Percentiles rank a stretch among this genome's conserved stretches.
Evolutionary conservation across 148 eudicot genomes (phyloP).

Genomic region (Persicaria maculosa): DNA sequence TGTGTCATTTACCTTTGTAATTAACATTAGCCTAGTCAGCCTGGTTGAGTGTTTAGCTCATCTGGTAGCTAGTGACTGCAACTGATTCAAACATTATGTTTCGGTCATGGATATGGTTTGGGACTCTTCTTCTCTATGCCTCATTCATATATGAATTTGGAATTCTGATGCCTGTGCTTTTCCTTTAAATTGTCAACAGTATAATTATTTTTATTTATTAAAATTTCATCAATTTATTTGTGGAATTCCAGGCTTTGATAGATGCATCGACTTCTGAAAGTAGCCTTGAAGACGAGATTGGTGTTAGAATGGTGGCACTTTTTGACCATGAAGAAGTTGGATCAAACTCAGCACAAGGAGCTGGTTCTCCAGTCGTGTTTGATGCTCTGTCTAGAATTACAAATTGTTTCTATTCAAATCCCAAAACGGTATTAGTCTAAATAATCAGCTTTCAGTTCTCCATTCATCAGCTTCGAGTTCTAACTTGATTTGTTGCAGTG

Average conservation of each 20-base stretch:
- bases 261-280: conserved; percentile 66
- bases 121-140: not conserved
- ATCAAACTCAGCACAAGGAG: conserved; percentile 97
- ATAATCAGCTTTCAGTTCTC: too few species aligned
- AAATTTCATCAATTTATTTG: not conserved
- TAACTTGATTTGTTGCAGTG: not conserved
- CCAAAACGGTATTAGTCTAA: conserved; percentile 35
- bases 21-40: too few species aligned
- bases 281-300: conserved; percentile 80
- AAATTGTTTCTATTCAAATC: conserved; percentile 46
- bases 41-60: too few species aligned
- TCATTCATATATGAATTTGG: not conserved
- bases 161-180: not conserved
- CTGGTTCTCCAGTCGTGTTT: conserved; percentile 92
- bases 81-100: not conserved
- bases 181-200: not conserved
- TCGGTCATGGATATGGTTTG: not conserved
- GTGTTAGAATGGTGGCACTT: conserved; percentile 89
- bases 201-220: not conserved
- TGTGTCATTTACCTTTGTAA: too few species aligned
- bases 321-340: conserved; percentile 99
- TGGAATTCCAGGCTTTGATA: conserved; percentile 67
- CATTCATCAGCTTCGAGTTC: too few species aligned
- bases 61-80: too few species aligned
- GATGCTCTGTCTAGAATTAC: conserved; percentile 90